Conservation (phyloP, 257 asterid genomes). For the Solanum appendiculatum region DNA sequence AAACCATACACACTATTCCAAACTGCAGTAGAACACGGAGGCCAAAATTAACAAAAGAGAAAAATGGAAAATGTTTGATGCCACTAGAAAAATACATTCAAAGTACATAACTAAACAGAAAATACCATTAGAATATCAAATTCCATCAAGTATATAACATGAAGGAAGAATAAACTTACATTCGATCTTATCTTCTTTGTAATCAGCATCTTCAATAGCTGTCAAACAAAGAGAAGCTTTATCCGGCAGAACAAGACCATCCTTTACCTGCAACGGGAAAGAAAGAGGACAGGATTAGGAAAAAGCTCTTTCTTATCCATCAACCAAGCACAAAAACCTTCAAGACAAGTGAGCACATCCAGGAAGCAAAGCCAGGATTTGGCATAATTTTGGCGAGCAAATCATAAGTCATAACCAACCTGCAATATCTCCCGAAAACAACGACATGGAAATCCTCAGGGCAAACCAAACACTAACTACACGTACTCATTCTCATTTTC, state of each 20-base stretch:
- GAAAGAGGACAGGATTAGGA: background rate
- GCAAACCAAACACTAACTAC: background rate
- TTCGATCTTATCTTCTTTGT: slow-evolving; percentile 94
- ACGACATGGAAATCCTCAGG: background rate
- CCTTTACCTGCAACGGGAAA: slow-evolving; percentile 37
- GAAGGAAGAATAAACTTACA: slow-evolving; percentile 40
- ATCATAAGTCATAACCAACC: background rate
- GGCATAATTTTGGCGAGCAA: background rate
- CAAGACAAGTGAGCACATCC: background rate
- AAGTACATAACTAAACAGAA: background rate
- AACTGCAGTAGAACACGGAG: slow-evolving; percentile 32
- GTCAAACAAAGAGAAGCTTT: slow-evolving; percentile 80
- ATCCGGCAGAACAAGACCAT: slow-evolving; percentile 84
- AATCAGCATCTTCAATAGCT: slow-evolving; percentile 97
- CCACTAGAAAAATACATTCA: background rate
- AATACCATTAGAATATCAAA: background rate
- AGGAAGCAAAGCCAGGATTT: background rate
- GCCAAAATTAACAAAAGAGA: background rate
- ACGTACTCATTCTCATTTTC: background rate
- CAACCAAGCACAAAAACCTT: background rate
- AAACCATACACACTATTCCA: slow-evolving; percentile 91
- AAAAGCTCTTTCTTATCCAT: background rate
- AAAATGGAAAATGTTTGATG: background rate
- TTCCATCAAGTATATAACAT: background rate
- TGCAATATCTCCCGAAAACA: background rate